phyloP scores from a whole-genome alignment of 2,329 filamentous ascomycete genomes.

The Claviceps lovelessii region DNA sequence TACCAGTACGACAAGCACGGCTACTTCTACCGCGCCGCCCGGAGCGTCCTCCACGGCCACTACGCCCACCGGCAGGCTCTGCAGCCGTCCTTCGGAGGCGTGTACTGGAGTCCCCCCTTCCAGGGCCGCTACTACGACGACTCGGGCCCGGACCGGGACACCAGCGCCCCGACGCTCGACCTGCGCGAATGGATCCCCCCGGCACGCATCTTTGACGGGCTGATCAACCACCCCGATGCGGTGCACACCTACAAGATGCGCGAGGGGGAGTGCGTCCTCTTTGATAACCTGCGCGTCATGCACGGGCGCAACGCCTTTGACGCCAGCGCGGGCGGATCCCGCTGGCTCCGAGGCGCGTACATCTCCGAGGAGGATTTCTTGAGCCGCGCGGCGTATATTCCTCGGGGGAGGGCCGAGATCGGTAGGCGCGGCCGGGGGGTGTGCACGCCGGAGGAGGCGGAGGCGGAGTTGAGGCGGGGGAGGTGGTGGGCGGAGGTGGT shows the following conservation, averaged over 20 bases:
- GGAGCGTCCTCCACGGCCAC: slow-evolving; percentile 35
- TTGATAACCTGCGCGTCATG: slow-evolving; percentile 73
- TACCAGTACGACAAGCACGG: slow-evolving; percentile 59
- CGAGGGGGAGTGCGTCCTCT: slow-evolving; percentile 82
- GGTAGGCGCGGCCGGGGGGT: slow-evolving; percentile 7
- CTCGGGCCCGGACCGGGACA: neutral
- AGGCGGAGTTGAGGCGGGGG: slow-evolving; percentile 12
- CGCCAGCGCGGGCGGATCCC: slow-evolving; percentile 39
- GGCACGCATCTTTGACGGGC: slow-evolving; percentile 38
- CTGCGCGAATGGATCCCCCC: slow-evolving; percentile 31
- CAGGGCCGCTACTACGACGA: slow-evolving; percentile 38
- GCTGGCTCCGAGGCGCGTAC: slow-evolving; percentile 81
- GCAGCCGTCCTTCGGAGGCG: slow-evolving; percentile 11
- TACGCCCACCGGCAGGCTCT: neutral
- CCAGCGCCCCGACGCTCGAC: slow-evolving; percentile 5
- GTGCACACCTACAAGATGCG: slow-evolving; percentile 59
- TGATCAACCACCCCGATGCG: slow-evolving; percentile 42
- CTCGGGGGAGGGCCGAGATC: slow-evolving; percentile 12
- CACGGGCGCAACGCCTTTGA: slow-evolving; percentile 74
- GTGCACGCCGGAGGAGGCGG: slow-evolving; percentile 15
- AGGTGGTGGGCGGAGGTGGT: slow-evolving; percentile 15
- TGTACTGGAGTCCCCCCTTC: slow-evolving; percentile 65
- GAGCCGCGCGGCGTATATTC: slow-evolving; percentile 21
- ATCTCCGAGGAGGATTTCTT: slow-evolving; percentile 40
- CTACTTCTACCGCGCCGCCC: slow-evolving; percentile 44